Evolutionary conservation across 2,329 filamentous ascomycete genomes (phyloP), one percentile per base, ranked within the genome.

Genomic region (Hypoxylon sp.): DNA sequence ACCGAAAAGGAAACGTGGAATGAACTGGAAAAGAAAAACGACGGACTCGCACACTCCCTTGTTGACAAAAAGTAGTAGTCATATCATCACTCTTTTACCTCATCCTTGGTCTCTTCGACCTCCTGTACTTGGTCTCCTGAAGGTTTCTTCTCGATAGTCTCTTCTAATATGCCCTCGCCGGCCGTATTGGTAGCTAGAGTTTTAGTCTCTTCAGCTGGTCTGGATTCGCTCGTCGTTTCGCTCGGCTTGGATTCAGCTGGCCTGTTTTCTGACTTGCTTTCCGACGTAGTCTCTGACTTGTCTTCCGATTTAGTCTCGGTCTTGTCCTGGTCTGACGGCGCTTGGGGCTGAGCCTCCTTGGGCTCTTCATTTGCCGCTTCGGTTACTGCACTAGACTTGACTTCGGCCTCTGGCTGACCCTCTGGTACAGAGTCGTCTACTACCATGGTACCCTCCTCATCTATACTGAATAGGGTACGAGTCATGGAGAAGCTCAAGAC

Each of bases 381-480:
- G 32, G 42, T 12, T 26, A 16, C 45, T 14, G 70, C 67, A 18
- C 36, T 46, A 5, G 67, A 52, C 8, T 67, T 70, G 2, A 55
- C 6, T 32, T 71, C 63, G 40, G 26, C n/a, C 24, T 46, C 40
- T 53, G 58, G 49, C 36, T 50, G 11, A 42, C 30, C 30, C 50
- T 61, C 67, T 33, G 64, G 45, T 18, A 49, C 69, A 45, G 68
- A 66, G n/a, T 60, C 64, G n/a, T 82, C 75, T 6, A 79, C 75
- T 70, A 70, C 77, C 58, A 86, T 70, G 6, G 79, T 77, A 28
- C 84, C 81, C 67, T 83, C 80, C 22, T 86, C 80, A 7, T 85
- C 82, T 58, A 88, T 83, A 53, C 83, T 84, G 77, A 82, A 89
- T 32, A 85, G 69, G 0, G 81, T 84, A 36, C 81, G 78, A 0